Evolutionary conservation across 2,329 filamentous ascomycete species (phyloP).

Genomic region (Paramyrothecium roridum): DNA sequence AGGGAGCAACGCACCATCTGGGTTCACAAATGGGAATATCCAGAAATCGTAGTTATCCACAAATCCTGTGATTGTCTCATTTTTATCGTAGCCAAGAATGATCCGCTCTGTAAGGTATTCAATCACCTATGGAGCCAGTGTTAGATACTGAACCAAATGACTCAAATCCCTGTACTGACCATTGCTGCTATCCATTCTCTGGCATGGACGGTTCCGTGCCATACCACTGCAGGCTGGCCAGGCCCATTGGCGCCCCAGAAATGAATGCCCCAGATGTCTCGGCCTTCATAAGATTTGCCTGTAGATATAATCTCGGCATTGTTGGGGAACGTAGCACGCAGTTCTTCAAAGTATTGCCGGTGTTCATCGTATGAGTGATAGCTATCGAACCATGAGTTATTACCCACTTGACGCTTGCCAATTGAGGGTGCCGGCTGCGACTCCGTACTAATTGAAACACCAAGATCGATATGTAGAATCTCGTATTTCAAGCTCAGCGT

Average conservation of each 20-base stretch:
- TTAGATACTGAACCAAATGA: rapidly evolving
- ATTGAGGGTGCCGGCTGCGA: constrained; percentile 20
- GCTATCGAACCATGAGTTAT: constrained; percentile 41
- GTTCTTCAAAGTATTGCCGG: constrained; percentile 38
- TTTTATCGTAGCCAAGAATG: constrained; percentile 38
- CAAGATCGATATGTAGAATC: constrained; percentile 36
- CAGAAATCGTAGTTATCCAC: constrained; percentile 1
- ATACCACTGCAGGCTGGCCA: constrained; percentile 49
- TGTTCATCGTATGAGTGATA: constrained; percentile 52
- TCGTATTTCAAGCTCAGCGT: constrained; percentile 24
- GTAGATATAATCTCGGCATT: constrained; percentile 44
- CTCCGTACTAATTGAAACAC: constrained; percentile 32
- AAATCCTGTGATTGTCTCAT: constrained; percentile 35
- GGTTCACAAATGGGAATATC: constrained; percentile 3
- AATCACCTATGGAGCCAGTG: constrained; percentile 24
- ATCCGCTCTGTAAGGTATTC: constrained; percentile 51
- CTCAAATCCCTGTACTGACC: constrained; percentile 20
- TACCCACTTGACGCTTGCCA: not conserved
- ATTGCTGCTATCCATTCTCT: constrained; percentile 59
- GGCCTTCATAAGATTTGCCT: constrained; percentile 42
- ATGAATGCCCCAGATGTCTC: constrained; percentile 59
- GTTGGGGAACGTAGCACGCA: constrained; percentile 34
- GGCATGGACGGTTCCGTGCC: constrained; percentile 57
- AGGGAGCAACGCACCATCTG: not conserved
- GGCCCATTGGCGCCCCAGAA: constrained; percentile 45